Evolutionary conservation across 495 filamentous ascomycete species (phyloP), one percentile per base, ranked within the genome.

Genomic region (Clohesyomyces aquaticus): DNA sequence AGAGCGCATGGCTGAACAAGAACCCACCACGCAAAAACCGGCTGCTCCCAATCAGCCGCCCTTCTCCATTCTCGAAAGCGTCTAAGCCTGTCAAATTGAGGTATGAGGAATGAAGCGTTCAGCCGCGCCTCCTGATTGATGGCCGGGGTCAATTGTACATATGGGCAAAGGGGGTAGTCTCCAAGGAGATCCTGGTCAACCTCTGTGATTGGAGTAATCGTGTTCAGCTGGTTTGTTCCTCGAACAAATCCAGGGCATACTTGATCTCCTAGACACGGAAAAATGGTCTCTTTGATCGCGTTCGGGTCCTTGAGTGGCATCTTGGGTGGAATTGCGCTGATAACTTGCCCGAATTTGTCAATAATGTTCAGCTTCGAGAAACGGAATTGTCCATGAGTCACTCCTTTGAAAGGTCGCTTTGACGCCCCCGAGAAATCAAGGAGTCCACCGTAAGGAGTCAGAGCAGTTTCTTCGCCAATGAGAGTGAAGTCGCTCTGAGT

Each of bases 281-380:
- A 6, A 38, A 38, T 38, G 32, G 32, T 38, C 6, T 6, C n/a
- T n/a, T n/a, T n/a, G 32, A 38, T 6, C 14, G 6, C 6, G 32
- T 14, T 14, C 32, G n/a, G 42, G 38, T 47, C 19, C 11, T 11
- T 26, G 51, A 28, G 23, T 16, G 11, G 2, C 4, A 3, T 4
- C 4, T 22, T 38, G 55, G 65, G 29, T 58, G 41, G 57, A 66
- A 4, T 77, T 71, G 67, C 68, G 16, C 57, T 51, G 18, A 69
- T 63, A 0, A 67, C 72, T 28, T 74, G 72, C 0, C 81, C 81
- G 28, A 83, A 82, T 55, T 81, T 81, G 66, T 82, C 80, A 27
- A 83, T 68, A 53, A 80, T 75, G 56, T 83, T 82, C n/a, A 85
- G 60, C 49, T 67, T 72, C 1, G 56, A 53, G 19, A 62, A 35